Percentiles rank a stretch among this genome's conserved stretches.
phyloP scores from a whole-genome alignment of 1,284 basidiomycete genomes.

The Naganishia cerealis region DNA sequence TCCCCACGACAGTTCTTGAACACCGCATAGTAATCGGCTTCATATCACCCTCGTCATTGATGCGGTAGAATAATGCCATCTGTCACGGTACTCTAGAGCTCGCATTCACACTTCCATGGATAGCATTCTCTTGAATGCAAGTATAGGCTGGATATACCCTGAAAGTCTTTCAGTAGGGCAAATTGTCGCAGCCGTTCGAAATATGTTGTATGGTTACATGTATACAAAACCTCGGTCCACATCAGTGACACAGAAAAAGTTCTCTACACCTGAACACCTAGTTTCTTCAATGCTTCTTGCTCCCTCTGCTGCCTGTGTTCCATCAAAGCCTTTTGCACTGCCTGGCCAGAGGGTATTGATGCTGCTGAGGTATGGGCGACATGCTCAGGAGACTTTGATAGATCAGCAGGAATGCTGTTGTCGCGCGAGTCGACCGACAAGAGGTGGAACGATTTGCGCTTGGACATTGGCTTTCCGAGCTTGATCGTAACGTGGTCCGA shows the following conservation, averaged over 20 bases:
- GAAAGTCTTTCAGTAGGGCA: not conserved
- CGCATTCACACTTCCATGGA: not conserved
- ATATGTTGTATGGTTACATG: slow-evolving; percentile 15
- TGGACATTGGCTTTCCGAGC: slow-evolving; percentile 43
- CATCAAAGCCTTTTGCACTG: slow-evolving; percentile 20
- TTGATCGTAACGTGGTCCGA: slow-evolving; percentile 47
- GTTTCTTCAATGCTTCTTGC: slow-evolving; percentile 24
- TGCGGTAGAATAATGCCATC: not conserved
- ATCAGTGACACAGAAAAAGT: not conserved
- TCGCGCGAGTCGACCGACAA: slow-evolving; percentile 25
- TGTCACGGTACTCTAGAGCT: not conserved
- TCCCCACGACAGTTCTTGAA: not conserved
- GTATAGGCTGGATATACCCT: not conserved
- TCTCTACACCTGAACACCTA: slow-evolving; percentile 20
- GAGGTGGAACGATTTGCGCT: slow-evolving; percentile 42
- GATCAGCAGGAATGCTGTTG: slow-evolving; percentile 14
- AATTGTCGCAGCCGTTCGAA: not conserved
- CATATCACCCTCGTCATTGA: not conserved
- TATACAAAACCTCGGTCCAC: slow-evolving; percentile 1
- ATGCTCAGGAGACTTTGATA: slow-evolving; percentile 10
- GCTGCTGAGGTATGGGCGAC: slow-evolving; percentile 22
- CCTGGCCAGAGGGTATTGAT: slow-evolving; percentile 12
- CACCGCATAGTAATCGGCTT: not conserved
- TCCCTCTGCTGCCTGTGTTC: slow-evolving; percentile 28
- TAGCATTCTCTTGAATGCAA: not conserved